Evolutionary conservation across 768 basidiomycete species (phyloP), one percentile per base, ranked within the genome.

Genomic region (Postia placenta): DNA sequence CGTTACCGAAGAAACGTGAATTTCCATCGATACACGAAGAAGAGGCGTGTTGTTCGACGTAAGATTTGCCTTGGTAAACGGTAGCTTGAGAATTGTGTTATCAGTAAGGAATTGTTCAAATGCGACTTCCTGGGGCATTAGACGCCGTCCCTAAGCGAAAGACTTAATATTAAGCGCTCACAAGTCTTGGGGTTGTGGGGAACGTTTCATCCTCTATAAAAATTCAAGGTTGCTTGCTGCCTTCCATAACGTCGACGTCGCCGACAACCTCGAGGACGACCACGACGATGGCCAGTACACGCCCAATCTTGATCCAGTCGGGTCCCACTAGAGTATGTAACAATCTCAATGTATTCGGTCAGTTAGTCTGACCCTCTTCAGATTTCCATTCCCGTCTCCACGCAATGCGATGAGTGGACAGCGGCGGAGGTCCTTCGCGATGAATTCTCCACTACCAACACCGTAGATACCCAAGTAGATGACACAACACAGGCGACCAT

Each of bases 401-500:
- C 88, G n/a, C 70, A 73, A 33, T 55, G 73, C 56, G 82, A 92
- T 67, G 81, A 91, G 67, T 96, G 94, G 93, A 90, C 92, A 62
- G 79, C 83, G 47, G 92, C 93, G 45, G 92, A 95, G 70, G 82
- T 93, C 61, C 80, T 95, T 49, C 76, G 87, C 60, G 92, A 96
- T 61, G 89, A 93, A 51, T 97, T 95, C 65, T 68, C 75, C 48
- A 80, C 90, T 63, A 73, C 73, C 45, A 41, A 23, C 44, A 78
- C 85, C 65, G 71, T 75, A 56, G 70, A 75, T 46, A 66, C 65
- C 23, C 71, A 81, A 56, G 61, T 74, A 53, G 81, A 81, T 51
- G 70, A 76, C 53, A 66, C 73, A 52, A 69, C 68, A 53, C 83
- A 91, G 65, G 81, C 84, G 57, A 76, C 80, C 50, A 75, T 87